A percentile compares a stretch with the other conserved stretches of the same genome.
Evolutionary conservation across 495 filamentous ascomycete genomes (phyloP).

Genomic region (Neurospora cerealis): DNA sequence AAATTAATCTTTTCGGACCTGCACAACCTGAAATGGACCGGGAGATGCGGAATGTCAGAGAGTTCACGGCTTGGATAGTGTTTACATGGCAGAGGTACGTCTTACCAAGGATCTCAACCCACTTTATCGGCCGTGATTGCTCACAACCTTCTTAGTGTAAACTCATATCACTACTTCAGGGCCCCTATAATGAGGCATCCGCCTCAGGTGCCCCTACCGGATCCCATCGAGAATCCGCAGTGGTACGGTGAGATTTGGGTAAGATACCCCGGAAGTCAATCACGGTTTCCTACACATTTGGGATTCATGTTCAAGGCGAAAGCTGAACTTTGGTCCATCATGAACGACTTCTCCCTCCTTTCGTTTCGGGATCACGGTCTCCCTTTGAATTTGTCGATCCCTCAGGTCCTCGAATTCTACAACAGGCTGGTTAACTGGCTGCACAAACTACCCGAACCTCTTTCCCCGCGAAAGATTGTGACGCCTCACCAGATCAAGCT

Average conservation of each 20-base stretch:
- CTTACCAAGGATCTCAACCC: neutral
- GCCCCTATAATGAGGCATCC: conserved; percentile 15
- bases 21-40: neutral
- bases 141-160: conserved; percentile 5
- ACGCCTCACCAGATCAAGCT: conserved; percentile 29
- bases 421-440: conserved; percentile 17
- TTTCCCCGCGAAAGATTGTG: conserved; percentile 24
- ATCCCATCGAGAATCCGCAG: conserved; percentile 16
- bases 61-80: conserved; percentile 28
- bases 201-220: conserved; percentile 20
- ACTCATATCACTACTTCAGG: conserved; percentile 20
- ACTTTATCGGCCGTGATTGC: conserved; percentile 4
- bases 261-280: conserved; percentile 20
- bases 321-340: conserved; percentile 23
- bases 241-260: conserved; percentile 33
- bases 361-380: conserved; percentile 7
- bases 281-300: conserved; percentile 15
- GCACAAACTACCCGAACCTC: conserved; percentile 20
- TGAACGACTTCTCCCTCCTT: conserved; percentile 18
- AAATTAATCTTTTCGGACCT: conserved; percentile 19
- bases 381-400: conserved; percentile 4
- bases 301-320: conserved; percentile 22
- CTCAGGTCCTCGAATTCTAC: conserved; percentile 21
- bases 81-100: conserved; percentile 30
- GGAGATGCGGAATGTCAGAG: conserved; percentile 14